These are phyloP conservation scores for Rhynchosporium secalis DNA, from an alignment of 2,329 filamentous ascomycete species.

Conservation along the genomic window DNA sequence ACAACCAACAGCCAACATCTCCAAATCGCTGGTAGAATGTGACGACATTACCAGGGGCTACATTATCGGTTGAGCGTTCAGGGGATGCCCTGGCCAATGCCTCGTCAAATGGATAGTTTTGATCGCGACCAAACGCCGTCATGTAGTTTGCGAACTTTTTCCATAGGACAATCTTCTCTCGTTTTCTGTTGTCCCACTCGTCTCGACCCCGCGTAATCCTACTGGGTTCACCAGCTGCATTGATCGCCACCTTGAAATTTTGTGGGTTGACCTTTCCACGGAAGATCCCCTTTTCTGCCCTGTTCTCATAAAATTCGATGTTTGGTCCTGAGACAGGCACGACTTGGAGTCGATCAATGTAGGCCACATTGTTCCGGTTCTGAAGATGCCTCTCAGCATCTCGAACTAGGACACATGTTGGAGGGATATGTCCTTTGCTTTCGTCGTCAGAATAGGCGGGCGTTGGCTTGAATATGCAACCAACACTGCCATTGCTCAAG, in stretches of 20 bases:
- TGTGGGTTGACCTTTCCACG: constrained; percentile 65
- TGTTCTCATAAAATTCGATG: constrained; percentile 75
- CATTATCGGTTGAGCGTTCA: constrained; percentile 39
- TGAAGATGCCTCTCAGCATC: constrained; percentile 71
- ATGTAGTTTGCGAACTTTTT: constrained; percentile 76
- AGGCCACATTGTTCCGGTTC: constrained; percentile 56
- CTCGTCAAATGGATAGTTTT: constrained; percentile 54
- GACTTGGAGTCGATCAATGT: constrained; percentile 59
- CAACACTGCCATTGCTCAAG: constrained; percentile 77
- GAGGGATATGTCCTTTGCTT: constrained; percentile 56
- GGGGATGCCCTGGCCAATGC: constrained; percentile 38
- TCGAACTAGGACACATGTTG: constrained; percentile 70
- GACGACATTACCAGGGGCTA: constrained; percentile 57
- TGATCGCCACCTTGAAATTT: constrained; percentile 56
- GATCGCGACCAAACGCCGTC: constrained; percentile 72
- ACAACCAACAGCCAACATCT: constrained; percentile 79
- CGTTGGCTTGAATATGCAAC: constrained; percentile 62
- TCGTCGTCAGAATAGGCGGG: constrained; percentile 48
- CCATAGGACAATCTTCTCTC: constrained; percentile 66
- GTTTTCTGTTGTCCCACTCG: constrained; percentile 64
- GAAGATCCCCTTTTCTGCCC: constrained; percentile 61
- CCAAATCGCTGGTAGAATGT: constrained; percentile 82
- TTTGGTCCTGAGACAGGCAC: constrained; percentile 60
- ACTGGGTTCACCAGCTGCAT: constrained; percentile 58
- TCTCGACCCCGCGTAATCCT: constrained; percentile 64